Evolutionary conservation across 495 filamentous ascomycete species (phyloP).

Genomic region (Talaromyces ruber): DNA sequence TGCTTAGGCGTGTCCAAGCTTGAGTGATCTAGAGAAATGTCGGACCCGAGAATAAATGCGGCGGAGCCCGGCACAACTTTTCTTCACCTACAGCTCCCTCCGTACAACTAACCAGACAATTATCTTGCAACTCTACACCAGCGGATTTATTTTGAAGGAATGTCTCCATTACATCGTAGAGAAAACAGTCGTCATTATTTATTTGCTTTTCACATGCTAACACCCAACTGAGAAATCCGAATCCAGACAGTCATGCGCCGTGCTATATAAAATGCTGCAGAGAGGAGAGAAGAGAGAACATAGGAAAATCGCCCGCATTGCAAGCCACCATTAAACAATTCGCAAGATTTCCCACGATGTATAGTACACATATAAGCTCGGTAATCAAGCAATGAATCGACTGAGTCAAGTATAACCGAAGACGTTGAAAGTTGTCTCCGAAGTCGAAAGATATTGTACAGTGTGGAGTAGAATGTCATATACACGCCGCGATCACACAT

Average conservation of each 20-base stretch:
- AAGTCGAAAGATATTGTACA: slow-evolving; percentile 40
- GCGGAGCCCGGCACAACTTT: neutral
- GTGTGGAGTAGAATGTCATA: slow-evolving; percentile 14
- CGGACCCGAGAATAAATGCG: neutral
- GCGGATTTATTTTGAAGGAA: neutral
- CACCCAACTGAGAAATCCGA: neutral
- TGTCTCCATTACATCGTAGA: neutral
- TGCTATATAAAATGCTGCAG: slow-evolving; percentile 6
- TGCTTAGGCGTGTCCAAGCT: neutral
- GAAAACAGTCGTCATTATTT: neutral
- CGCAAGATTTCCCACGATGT: neutral
- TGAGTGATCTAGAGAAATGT: neutral
- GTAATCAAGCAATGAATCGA: neutral
- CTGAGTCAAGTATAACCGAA: neutral
- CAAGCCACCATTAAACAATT: neutral
- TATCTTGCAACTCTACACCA: neutral
- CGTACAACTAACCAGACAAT: neutral
- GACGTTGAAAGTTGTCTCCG: neutral
- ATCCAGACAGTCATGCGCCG: slow-evolving; percentile 5
- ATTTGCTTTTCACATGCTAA: slow-evolving; percentile 5
- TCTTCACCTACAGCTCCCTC: neutral
- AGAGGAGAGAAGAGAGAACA: slow-evolving; percentile 4
- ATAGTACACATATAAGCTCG: neutral
- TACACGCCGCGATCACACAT: neutral
- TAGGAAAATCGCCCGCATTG: neutral